Percentiles rank a stretch among this genome's conserved stretches.
Conservation (phyloP, 1,139 yeast genomes). For the Chernovozyma sophiae-reginae region DNA sequence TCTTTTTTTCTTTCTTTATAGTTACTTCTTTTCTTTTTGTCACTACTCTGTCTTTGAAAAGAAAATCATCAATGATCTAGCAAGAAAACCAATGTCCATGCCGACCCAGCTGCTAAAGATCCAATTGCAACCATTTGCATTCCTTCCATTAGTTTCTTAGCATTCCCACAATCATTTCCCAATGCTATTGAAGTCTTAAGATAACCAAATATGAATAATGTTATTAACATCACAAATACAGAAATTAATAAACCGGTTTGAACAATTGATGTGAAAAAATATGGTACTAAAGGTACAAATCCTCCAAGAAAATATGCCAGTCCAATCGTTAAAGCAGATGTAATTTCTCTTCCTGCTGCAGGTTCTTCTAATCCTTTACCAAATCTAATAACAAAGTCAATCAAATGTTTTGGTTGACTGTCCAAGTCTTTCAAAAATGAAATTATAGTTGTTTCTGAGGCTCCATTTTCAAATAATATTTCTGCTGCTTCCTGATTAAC, state of each 20-base stretch:
- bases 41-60: no score
- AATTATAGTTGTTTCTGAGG: constrained; percentile 60
- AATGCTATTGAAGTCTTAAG: constrained; percentile 80
- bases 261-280: constrained; percentile 71
- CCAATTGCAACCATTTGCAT: constrained; percentile 90
- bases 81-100: constrained; percentile 85
- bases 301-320: constrained; percentile 74
- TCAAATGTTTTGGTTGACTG: constrained; percentile 60
- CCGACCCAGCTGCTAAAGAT: constrained; percentile 94
- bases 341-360: constrained; percentile 70
- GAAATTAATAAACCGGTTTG: constrained; percentile 72
- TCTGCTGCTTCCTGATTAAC: constrained; percentile 70
- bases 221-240: constrained; percentile 76
- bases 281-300: constrained; percentile 74
- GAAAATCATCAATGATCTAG: constrained; percentile 48
- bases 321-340: constrained; percentile 76
- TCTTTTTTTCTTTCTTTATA: no score
- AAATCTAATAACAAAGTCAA: constrained; percentile 67
- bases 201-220: constrained; percentile 84
- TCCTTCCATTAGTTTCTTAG: constrained; percentile 71
- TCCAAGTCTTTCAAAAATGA: constrained; percentile 68
- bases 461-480: constrained; percentile 65
- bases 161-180: constrained; percentile 66
- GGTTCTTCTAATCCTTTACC: constrained; percentile 81
- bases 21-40: no score